A percentile compares a stretch with the other conserved stretches of the same genome.
Evolutionary conservation across 495 filamentous ascomycete genomes (phyloP).

Genomic region (Gamarada debralockiae): DNA sequence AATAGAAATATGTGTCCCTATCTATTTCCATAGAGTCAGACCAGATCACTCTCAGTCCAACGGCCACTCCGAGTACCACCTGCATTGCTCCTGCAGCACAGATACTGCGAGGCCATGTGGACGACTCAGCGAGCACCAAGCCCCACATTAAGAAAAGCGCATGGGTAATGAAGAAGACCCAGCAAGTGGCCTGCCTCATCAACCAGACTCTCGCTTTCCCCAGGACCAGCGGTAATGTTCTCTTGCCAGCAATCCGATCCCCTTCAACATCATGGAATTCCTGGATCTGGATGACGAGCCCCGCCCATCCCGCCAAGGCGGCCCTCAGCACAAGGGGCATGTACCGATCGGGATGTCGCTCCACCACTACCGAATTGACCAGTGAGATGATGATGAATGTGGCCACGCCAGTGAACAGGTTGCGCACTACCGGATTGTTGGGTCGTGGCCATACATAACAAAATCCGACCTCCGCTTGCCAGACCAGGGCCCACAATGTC

Average conservation of each 20-base stretch:
- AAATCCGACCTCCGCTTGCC: conserved; percentile 31
- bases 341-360: not conserved
- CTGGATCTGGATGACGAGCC: conserved; percentile 43
- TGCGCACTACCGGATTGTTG: conserved; percentile 36
- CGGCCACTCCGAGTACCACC: not conserved
- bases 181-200: conserved; percentile 4
- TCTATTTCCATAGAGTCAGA: not conserved
- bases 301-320: conserved; percentile 23
- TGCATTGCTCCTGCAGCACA: not conserved
- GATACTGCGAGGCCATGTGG: not conserved
- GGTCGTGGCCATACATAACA: conserved; percentile 37
- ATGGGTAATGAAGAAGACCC: not conserved
- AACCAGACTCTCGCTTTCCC: conserved; percentile 29
- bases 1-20: not conserved
- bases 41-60: not conserved
- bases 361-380: conserved; percentile 13
- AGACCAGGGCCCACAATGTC: conserved; percentile 43
- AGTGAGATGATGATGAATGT: conserved; percentile 9
- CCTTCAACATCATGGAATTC: conserved; percentile 45
- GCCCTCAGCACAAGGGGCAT: not conserved
- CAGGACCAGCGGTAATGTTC: conserved; percentile 37
- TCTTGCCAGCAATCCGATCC: conserved; percentile 36
- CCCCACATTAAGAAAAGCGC: conserved; percentile 1
- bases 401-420: conserved; percentile 31
- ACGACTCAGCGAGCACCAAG: not conserved